These are phyloP conservation scores for Endogone sp. DNA, from an alignment of 192 early-diverging fungal genomes.

Conservation along the genomic window DNA sequence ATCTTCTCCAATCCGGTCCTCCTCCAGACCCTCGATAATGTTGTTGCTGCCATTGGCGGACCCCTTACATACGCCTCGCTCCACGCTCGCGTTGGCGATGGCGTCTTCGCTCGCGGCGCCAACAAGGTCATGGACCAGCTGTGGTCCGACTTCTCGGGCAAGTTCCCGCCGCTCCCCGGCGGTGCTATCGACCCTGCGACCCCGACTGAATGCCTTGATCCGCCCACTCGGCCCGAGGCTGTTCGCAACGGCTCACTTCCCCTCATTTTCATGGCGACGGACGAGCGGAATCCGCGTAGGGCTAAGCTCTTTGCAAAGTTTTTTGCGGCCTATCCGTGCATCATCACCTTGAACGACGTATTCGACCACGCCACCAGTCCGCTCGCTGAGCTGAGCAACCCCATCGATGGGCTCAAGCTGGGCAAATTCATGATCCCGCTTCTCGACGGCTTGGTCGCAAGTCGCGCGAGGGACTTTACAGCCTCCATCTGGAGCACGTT, in stretches of 20 bases:
- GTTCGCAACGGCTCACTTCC: conserved; percentile 11
- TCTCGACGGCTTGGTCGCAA: conserved; percentile 19
- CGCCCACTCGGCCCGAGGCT: background rate
- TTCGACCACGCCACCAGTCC: background rate
- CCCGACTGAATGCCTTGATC: background rate
- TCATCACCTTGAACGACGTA: conserved; percentile 32
- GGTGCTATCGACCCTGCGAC: background rate
- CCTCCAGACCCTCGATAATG: conserved; percentile 16
- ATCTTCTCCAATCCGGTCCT: conserved; percentile 24
- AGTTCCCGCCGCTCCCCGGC: background rate
- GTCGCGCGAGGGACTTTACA: conserved; percentile 12
- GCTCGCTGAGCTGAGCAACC: conserved; percentile 6
- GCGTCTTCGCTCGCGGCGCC: conserved; percentile 24
- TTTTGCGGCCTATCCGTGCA: conserved; percentile 32
- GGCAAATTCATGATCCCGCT: conserved; percentile 19
- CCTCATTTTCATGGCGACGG: conserved; percentile 44
- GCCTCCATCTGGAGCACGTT: conserved; percentile 22
- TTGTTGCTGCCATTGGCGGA: conserved; percentile 13
- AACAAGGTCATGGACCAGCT: conserved; percentile 21
- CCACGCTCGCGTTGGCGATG: conserved; percentile 38
- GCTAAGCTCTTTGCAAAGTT: conserved; percentile 11
- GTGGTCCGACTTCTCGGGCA: conserved; percentile 3
- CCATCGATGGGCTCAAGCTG: conserved; percentile 7
- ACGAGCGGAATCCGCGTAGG: conserved; percentile 30
- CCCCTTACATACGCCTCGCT: conserved; percentile 27